These are phyloP conservation scores for Stagonosporopsis tanaceti DNA, from an alignment of 2,329 filamentous ascomycete genomes.

Conservation along the genomic window DNA sequence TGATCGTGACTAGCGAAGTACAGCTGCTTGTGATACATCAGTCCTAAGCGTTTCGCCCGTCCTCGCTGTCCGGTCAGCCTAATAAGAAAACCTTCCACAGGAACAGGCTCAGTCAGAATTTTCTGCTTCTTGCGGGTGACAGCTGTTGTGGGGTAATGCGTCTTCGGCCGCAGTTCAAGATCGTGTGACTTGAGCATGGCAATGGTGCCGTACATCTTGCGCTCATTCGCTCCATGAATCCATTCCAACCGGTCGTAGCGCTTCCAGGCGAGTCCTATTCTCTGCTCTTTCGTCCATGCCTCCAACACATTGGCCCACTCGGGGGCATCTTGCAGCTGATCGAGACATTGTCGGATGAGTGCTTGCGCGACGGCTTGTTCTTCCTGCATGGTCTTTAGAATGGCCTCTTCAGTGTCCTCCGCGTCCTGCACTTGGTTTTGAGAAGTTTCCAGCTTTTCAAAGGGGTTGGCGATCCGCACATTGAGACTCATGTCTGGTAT, in stretches of 20 bases:
- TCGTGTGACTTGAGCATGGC: conserved; percentile 73
- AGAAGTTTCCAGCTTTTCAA: conserved; percentile 60
- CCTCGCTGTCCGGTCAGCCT: conserved; percentile 70
- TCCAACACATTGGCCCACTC: conserved; percentile 68
- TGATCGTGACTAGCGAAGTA: conserved; percentile 72
- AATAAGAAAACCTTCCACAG: conserved; percentile 72
- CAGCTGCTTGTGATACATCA: conserved; percentile 69
- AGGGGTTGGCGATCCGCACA: conserved; percentile 67
- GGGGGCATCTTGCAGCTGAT: conserved; percentile 62
- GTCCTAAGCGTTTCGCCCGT: conserved; percentile 64
- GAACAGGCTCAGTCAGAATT: conserved; percentile 64
- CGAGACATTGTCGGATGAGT: conserved; percentile 66
- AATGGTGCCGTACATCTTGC: conserved; percentile 73
- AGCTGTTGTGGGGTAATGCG: conserved; percentile 67
- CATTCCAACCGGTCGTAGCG: conserved; percentile 74
- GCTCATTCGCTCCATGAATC: conserved; percentile 71
- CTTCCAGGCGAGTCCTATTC: conserved; percentile 73
- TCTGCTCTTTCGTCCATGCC: conserved; percentile 65
- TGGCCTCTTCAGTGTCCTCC: conserved; percentile 57
- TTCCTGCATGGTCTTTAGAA: conserved; percentile 56
- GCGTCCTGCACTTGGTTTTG: conserved; percentile 52
- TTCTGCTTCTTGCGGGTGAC: conserved; percentile 50
- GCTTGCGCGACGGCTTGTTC: conserved; percentile 64
- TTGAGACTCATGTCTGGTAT: conserved; percentile 70
- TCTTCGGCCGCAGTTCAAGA: conserved; percentile 70